Conservation (phyloP, 2,329 filamentous ascomycete species). For the Fusarium goolgardi region DNA sequence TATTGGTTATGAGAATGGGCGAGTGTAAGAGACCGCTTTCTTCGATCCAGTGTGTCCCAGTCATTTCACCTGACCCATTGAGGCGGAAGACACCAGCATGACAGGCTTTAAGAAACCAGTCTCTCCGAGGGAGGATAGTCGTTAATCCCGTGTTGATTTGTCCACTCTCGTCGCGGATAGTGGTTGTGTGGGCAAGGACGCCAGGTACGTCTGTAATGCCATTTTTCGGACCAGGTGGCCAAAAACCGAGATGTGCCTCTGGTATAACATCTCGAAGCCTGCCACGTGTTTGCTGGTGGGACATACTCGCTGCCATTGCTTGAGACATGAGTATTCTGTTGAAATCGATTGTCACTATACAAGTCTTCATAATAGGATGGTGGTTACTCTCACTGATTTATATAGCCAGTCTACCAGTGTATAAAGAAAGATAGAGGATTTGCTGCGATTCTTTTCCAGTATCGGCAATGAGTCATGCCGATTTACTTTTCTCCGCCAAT, state of each 20-base stretch:
- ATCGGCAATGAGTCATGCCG: background rate
- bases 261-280: background rate
- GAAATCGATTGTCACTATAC: too few species aligned
- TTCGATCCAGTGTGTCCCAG: constrained; percentile 69
- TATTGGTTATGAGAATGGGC: constrained; percentile 17
- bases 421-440: background rate
- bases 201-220: background rate
- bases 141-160: constrained; percentile 1
- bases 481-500: background rate
- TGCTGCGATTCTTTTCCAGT: background rate
- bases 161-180: background rate
- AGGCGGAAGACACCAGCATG: constrained; percentile 67
- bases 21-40: constrained; percentile 54
- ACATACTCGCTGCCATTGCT: background rate
- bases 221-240: background rate
- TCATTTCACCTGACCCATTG: constrained; percentile 73
- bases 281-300: background rate
- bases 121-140: background rate
- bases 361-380: accelerated
- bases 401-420: background rate
- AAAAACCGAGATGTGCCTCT: background rate
- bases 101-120: constrained; percentile 54
- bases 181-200: background rate
- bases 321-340: background rate
- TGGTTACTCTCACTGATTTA: background rate